Base-by-base conservation (phyloP, 805 yeast genomes). In the Alloascoidea africana region DNA sequence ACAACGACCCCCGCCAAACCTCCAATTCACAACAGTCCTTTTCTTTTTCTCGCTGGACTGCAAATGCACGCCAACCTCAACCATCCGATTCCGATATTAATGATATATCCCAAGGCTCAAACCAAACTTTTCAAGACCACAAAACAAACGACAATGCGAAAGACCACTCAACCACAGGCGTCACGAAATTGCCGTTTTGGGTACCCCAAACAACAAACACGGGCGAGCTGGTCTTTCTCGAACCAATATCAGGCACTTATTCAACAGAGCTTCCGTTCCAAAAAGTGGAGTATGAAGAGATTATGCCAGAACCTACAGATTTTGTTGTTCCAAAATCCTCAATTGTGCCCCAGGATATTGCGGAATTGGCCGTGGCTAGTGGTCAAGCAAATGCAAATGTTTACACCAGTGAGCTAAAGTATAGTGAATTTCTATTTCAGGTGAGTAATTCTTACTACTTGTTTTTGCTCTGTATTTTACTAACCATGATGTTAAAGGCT, bases 141-240 rank as follows among this genome's bases (percentile, higher is more conserved):
- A 8, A 8, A 23, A 23, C 30, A n/a, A 23, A n/a, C n/a, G 13
- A 23, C 8, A 23, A 8, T 23, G n/a, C 30, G n/a, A 23, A 8
- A 8, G n/a, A 23, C n/a, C 8, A 8, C n/a, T 8, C 8, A 23
- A 23, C 30, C 8, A 23, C 30, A 8, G n/a, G n/a, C n/a, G n/a
- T n/a, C n/a, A n/a, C n/a, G n/a, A 23, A 23, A n/a, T n/a, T 23
- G 13, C 30, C 30, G 13, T 23, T 23, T 23, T 34, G 36, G 36
- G 11, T 16, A 8, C 36, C 36, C 5, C 36, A 34, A 34, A 34
- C 36, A 8, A 34, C 36, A 5, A 11, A 14, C 6, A 18, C 16
- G n/a, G 36, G 36, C 18, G 27, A 18, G n/a, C 18, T 34, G n/a
- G 36, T 34, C 8, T 34, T 34, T 14, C 18, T n/a, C n/a, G 36